phyloP scores from a whole-genome alignment of 2,329 filamentous ascomycete species.

The Ophiognomonia clavigignenti-juglandacearum region DNA sequence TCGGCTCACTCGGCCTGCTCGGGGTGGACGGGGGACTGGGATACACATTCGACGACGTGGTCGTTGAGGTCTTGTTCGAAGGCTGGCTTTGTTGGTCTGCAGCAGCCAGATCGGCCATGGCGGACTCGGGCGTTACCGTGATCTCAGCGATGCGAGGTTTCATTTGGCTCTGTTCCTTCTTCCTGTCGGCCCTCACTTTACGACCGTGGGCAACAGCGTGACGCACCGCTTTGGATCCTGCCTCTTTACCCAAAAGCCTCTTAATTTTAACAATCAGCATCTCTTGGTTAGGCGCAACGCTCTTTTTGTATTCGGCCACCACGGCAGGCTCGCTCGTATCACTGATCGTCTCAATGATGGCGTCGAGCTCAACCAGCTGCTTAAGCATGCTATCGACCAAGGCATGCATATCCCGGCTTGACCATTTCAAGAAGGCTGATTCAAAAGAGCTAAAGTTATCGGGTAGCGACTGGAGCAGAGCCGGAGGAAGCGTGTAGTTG shows the following conservation, averaged over 20 bases:
- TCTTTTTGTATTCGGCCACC: constrained; percentile 70
- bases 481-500: constrained; percentile 60
- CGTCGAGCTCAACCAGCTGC: constrained; percentile 78
- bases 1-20: constrained; percentile 1
- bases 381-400: constrained; percentile 81
- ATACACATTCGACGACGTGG: constrained; percentile 40
- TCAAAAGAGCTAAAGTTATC: constrained; percentile 70
- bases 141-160: constrained; percentile 61
- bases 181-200: constrained; percentile 52
- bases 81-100: constrained; percentile 17
- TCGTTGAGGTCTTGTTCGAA: constrained; percentile 18
- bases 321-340: constrained; percentile 70
- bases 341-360: constrained; percentile 79
- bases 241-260: constrained; percentile 66
- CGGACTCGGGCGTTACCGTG: constrained; percentile 28
- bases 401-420: constrained; percentile 71
- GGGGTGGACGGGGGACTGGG: constrained; percentile 48
- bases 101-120: constrained; percentile 35
- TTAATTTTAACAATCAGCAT: constrained; percentile 77
- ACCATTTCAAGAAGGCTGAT: constrained; percentile 79
- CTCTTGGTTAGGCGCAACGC: constrained; percentile 76
- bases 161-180: constrained; percentile 64
- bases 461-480: constrained; percentile 57
- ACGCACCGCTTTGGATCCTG: constrained; percentile 67
- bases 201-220: constrained; percentile 60